phyloP scores from a whole-genome alignment of 768 basidiomycete species.

The Hirschioporus abietinus region DNA sequence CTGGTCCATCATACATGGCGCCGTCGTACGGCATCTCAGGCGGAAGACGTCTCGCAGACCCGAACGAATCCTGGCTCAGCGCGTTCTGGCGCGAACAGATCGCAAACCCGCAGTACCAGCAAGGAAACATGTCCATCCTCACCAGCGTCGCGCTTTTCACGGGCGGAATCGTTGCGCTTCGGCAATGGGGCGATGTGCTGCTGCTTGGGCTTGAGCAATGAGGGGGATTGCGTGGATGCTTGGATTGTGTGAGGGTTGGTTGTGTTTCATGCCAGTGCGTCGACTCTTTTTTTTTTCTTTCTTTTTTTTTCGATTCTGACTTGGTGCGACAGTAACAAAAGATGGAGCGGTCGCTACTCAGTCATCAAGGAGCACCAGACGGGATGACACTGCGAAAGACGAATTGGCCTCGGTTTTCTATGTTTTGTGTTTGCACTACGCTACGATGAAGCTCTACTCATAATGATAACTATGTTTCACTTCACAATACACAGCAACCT shows the following conservation, averaged over 20 bases:
- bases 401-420: not conserved
- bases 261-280: not conserved
- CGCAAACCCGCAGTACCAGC: constrained; percentile 65
- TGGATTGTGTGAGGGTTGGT: not conserved
- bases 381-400: not conserved
- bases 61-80: constrained; percentile 59
- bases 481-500: not conserved
- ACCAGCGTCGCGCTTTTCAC: constrained; percentile 63
- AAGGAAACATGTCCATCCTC: constrained; percentile 68
- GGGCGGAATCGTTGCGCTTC: constrained; percentile 63
- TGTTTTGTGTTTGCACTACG: not conserved
- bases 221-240: not conserved
- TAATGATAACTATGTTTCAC: not conserved
- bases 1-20: constrained; percentile 50
- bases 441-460: not conserved
- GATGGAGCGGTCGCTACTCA: not conserved
- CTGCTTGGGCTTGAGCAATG: constrained; percentile 30
- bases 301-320: not conserved
- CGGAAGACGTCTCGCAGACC: constrained; percentile 39
- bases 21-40: constrained; percentile 39
- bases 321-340: not conserved
- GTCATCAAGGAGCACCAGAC: too few species aligned
- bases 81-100: constrained; percentile 55
- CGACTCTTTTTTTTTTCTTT: not conserved
- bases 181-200: constrained; percentile 76